Evolutionary conservation across 2,329 filamentous ascomycete genomes (phyloP), one percentile per base, ranked within the genome.

Genomic region (Capronia americana): DNA sequence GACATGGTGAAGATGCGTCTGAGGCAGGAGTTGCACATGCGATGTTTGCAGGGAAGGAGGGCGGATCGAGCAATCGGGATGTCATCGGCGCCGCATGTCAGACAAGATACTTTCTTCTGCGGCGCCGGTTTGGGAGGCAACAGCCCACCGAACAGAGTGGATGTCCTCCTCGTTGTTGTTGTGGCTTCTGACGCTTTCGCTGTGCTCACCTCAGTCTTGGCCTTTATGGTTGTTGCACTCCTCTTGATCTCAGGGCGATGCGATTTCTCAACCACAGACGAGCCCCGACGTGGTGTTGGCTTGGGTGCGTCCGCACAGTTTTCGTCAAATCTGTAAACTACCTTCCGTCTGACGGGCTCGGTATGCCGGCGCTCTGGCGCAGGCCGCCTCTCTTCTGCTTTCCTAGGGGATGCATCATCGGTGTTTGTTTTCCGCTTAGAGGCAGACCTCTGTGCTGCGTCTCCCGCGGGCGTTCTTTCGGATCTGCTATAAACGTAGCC

Each of bases 11-110:
- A 96, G 64, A 87, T 85, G 57, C 88, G 86, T 76, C 88, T 90
- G 48, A 97, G 81, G 76, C 93, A 96, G 7, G 84, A 77, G 70
- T 90, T 84, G 77, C 93, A 96, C 90, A 94, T 93, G 68, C 88
- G 86, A 77, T 96, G 92, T 2, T 88, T 88, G 75, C 93, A 96
- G 71, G 87, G 85, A 41, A 96, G 85, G 76, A 89, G 91, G 44
- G 88, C 88, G 38, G 89, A 86, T 76, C 87, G 88, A 66, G 82
- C 82, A 10, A 84, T 74, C 0, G 88, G 86, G 2, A 90, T 79
- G 68, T 92, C 88, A 69, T 91, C 89, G 46, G 82, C 83, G 74
- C 89, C 80, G 75, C 92, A 96, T 26, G 86, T 87, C 56, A 92
- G 80, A 73, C 92, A 96, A 73, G 90, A 85, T 53, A 90, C 84